A percentile compares a stretch with the other conserved stretches of the same genome.
phyloP scores from a whole-genome alignment of 306 rosid species.

The Parietaria judaica region DNA sequence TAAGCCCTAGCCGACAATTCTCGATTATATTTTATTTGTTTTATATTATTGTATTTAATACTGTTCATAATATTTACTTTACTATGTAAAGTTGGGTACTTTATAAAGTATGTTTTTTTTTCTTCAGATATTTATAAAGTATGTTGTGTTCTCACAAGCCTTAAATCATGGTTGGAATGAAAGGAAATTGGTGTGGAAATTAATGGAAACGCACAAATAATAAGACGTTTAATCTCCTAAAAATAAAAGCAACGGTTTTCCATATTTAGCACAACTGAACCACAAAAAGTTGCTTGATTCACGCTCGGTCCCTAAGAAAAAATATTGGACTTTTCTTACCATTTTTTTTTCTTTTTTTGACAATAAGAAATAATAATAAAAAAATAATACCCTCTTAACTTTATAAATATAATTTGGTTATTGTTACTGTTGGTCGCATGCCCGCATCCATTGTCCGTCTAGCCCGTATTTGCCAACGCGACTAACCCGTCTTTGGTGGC shows the following conservation, averaged over 20 bases:
- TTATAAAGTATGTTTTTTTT: neutral
- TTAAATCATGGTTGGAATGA: conserved; percentile 1
- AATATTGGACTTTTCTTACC: neutral
- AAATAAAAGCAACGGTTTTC: conserved; percentile 15
- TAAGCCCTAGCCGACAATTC: neutral
- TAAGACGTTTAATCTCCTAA: neutral
- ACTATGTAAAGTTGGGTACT: conserved; percentile 5
- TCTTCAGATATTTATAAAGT: neutral
- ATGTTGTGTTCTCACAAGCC: neutral
- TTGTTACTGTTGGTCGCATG: too few relatives aligned
- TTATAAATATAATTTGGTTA: too few relatives aligned
- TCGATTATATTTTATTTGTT: too few relatives aligned
- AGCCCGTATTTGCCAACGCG: too few relatives aligned
- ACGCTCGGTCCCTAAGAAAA: neutral
- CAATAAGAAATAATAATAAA: too few relatives aligned
- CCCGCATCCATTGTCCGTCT: too few relatives aligned
- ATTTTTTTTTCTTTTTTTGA: neutral
- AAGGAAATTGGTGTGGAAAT: conserved; percentile 5
- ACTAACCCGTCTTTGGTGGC: too few relatives aligned
- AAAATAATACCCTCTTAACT: too few relatives aligned
- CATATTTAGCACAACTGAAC: conserved; percentile 9
- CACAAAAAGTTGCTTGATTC: conserved; percentile 16
- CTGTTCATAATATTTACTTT: too few relatives aligned
- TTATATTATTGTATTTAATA: too few relatives aligned
- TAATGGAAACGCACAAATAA: neutral